A percentile compares a stretch with the other conserved stretches of the same genome.
These are phyloP conservation scores for Dioscorea alata DNA, from an alignment of 106 monocot genomes.

Conservation along the genomic window DNA sequence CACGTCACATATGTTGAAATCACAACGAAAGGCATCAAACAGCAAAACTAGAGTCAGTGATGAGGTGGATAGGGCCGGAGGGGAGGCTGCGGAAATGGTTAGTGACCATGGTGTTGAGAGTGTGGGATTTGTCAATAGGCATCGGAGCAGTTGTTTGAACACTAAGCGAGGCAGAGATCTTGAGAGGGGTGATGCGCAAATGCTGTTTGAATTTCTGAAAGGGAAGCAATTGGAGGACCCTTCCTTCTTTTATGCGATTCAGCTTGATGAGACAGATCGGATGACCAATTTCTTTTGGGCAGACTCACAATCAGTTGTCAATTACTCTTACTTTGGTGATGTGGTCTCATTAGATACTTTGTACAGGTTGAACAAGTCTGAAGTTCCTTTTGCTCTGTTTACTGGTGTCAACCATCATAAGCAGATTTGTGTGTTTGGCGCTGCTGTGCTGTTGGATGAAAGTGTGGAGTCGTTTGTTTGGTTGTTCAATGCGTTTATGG, in stretches of 20 bases:
- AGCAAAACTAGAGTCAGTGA: conserved; percentile 19
- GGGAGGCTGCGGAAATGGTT: conserved; percentile 14
- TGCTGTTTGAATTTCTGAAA: conserved; percentile 55
- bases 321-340: conserved; percentile 65
- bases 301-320: conserved; percentile 45
- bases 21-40: conserved; percentile 38
- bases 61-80: conserved; percentile 4
- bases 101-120: conserved; percentile 8
- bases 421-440: conserved; percentile 44
- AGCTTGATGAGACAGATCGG: conserved; percentile 50
- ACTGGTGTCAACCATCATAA: conserved; percentile 58
- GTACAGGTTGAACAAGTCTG: conserved; percentile 24
- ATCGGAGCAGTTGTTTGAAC: conserved; percentile 27
- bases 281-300: conserved; percentile 71
- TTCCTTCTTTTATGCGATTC: conserved; percentile 58
- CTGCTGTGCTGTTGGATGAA: conserved; percentile 58
- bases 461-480: conserved; percentile 37
- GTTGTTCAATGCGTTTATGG: conserved; percentile 42
- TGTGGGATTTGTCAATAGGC: conserved; percentile 16
- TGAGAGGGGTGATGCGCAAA: conserved; percentile 48
- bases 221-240: conserved; percentile 57
- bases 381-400: conserved; percentile 59
- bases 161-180: conserved; percentile 35
- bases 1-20: conserved; percentile 47
- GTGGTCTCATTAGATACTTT: conserved; percentile 55